These are phyloP conservation scores for Platismatia glauca DNA, from an alignment of 495 filamentous ascomycete species.

Conservation along the genomic window DNA sequence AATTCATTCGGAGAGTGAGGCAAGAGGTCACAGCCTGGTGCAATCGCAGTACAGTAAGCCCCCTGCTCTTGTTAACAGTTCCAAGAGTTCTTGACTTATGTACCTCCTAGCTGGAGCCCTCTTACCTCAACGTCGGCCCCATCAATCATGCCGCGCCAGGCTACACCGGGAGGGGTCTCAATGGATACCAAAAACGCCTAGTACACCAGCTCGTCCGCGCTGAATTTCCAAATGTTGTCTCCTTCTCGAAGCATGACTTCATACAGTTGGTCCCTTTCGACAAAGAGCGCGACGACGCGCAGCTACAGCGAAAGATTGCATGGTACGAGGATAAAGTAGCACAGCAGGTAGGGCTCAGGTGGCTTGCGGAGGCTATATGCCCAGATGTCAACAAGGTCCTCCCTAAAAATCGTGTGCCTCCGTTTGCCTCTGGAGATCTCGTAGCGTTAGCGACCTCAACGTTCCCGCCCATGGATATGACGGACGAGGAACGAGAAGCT, in stretches of 20 bases:
- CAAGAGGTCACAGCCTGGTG: conserved; percentile 43
- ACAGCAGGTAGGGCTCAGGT: conserved; percentile 53
- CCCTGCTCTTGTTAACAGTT: neutral
- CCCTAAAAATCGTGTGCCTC: neutral
- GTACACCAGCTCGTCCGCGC: conserved; percentile 58
- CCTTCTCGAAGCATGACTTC: conserved; percentile 37
- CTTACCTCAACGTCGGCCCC: conserved; percentile 33
- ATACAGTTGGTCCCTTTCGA: conserved; percentile 46
- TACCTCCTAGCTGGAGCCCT: conserved; percentile 24
- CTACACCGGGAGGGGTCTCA: conserved; percentile 26
- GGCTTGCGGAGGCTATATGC: conserved; percentile 58
- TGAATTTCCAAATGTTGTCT: conserved; percentile 51
- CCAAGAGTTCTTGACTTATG: neutral
- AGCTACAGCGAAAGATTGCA: conserved; percentile 32
- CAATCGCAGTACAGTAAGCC: conserved; percentile 13
- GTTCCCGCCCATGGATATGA: neutral
- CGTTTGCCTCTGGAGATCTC: conserved; percentile 44
- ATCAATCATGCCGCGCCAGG: conserved; percentile 11
- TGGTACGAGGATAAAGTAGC: conserved; percentile 36
- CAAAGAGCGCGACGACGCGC: conserved; percentile 37
- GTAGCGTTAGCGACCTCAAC: conserved; percentile 32
- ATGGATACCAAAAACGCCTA: conserved; percentile 50
- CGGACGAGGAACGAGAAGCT: neutral
- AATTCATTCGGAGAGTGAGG: conserved; percentile 45
- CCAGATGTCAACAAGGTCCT: conserved; percentile 12